Conservation (phyloP, 805 yeast species). For the Soucietia sequanensis region DNA sequence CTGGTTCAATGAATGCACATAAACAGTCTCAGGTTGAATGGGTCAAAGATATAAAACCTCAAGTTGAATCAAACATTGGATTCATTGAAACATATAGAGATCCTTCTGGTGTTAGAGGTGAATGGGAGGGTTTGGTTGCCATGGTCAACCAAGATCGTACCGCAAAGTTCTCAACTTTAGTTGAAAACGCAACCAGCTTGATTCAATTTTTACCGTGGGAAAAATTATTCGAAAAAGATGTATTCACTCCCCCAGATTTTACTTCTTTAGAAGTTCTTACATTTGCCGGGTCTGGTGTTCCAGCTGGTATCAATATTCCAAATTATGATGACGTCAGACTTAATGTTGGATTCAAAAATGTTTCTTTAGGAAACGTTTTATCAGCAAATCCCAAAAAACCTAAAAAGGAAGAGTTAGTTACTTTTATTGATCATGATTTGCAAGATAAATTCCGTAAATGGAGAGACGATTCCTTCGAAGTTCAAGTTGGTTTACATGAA, state of each 20-base stretch:
- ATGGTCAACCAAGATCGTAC: constrained; percentile 88
- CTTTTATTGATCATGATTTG: constrained; percentile 57
- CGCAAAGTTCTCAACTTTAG: constrained; percentile 70
- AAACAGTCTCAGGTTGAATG: constrained; percentile 80
- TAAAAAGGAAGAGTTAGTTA: constrained; percentile 61
- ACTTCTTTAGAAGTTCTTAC: constrained; percentile 87
- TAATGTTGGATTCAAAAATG: constrained; percentile 84
- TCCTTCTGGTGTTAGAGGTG: constrained; percentile 89
- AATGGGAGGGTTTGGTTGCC: constrained; percentile 90
- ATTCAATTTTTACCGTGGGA: constrained; percentile 78
- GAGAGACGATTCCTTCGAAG: constrained; percentile 82
- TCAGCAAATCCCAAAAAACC: constrained; percentile 66
- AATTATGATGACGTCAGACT: constrained; percentile 87
- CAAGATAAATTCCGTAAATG: constrained; percentile 63
- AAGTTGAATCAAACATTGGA: constrained; percentile 72
- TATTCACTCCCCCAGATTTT: constrained; percentile 89
- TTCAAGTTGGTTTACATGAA: constrained; percentile 92
- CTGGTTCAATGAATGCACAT: constrained; percentile 85
- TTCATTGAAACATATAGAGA: constrained; percentile 92
- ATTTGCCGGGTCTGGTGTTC: constrained; percentile 86
- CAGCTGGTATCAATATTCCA: constrained; percentile 92
- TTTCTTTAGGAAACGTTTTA: constrained; percentile 81
- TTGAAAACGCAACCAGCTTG: constrained; percentile 61
- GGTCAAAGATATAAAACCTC: constrained; percentile 85
- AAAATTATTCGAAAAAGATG: constrained; percentile 71